These are phyloP conservation scores for Ottelia alismoides DNA, from an alignment of 106 monocot species.

Conservation along the genomic window DNA sequence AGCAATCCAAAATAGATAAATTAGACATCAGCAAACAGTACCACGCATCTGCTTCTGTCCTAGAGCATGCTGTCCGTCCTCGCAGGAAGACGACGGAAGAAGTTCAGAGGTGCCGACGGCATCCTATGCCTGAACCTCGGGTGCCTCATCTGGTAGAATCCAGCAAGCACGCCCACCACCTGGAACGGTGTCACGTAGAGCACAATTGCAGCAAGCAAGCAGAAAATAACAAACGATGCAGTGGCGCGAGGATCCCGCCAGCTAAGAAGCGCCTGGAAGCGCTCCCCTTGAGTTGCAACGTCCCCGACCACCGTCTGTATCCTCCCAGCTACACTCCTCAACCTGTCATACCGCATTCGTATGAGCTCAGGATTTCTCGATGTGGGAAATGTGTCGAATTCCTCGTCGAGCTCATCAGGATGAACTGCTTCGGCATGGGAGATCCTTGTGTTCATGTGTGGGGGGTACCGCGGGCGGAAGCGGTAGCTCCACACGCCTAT, in stretches of 20 bases:
- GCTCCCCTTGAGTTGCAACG: conserved; percentile 64
- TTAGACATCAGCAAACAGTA: too few relatives aligned
- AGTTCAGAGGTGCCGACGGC: not conserved
- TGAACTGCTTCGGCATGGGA: conserved; percentile 33
- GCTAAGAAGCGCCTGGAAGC: conserved; percentile 45
- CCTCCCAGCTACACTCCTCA: conserved; percentile 46
- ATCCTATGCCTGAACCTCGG: not conserved
- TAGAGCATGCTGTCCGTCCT: not conserved
- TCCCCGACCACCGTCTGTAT: conserved; percentile 59
- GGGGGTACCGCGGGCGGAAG: conserved; percentile 35
- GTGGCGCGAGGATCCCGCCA: conserved; percentile 61
- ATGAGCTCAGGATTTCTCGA: conserved; percentile 17
- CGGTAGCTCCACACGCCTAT: conserved; percentile 58
- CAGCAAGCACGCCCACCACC: not conserved
- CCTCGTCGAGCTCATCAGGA: conserved; percentile 70
- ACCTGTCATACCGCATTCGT: conserved; percentile 53
- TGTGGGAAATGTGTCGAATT: conserved; percentile 58
- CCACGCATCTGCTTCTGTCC: too few relatives aligned
- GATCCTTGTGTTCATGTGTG: conserved; percentile 52
- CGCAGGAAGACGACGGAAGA: not conserved
- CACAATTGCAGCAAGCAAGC: not conserved
- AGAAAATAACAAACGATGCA: conserved; percentile 1
- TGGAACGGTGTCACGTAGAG: too few relatives aligned
- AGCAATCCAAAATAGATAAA: too few relatives aligned
- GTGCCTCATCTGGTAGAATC: not conserved